A percentile compares a stretch with the other conserved stretches of the same genome.
These are phyloP conservation scores for Tephrocybe sp. DNA, from an alignment of 768 basidiomycete genomes.

Conservation along the genomic window DNA sequence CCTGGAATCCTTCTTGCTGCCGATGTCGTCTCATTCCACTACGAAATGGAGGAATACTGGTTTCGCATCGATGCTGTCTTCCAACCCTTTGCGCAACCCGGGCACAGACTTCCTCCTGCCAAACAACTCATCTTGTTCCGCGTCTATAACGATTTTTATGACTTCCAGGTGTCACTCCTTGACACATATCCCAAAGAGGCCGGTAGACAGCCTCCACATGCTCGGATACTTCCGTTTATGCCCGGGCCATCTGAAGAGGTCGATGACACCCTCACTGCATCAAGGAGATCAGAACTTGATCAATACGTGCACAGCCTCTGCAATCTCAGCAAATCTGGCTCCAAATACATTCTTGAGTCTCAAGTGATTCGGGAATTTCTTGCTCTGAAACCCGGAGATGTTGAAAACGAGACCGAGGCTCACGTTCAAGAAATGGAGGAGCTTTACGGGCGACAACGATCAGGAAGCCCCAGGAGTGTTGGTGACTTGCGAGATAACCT, in stretches of 20 bases:
- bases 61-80: slow-evolving; percentile 91
- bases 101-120: slow-evolving; percentile 61
- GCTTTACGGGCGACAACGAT: slow-evolving; percentile 34
- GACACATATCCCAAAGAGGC: slow-evolving; percentile 90
- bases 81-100: slow-evolving; percentile 74
- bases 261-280: slow-evolving; percentile 79
- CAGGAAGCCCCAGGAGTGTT: slow-evolving; percentile 16
- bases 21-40: slow-evolving; percentile 95
- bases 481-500: slow-evolving; percentile 51
- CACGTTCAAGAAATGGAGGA: slow-evolving; percentile 59
- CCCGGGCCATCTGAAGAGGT: slow-evolving; percentile 89
- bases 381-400: slow-evolving; percentile 82
- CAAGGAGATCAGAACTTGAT: slow-evolving; percentile 81
- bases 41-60: slow-evolving; percentile 96
- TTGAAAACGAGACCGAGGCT: slow-evolving; percentile 65
- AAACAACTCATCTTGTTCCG: slow-evolving; percentile 88
- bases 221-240: slow-evolving; percentile 93
- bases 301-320: slow-evolving; percentile 85
- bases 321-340: slow-evolving; percentile 62
- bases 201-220: slow-evolving; percentile 65
- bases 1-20: slow-evolving; percentile 86
- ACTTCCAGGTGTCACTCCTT: slow-evolving; percentile 90
- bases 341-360: slow-evolving; percentile 81
- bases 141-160: slow-evolving; percentile 97
- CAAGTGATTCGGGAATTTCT: slow-evolving; percentile 82